Evolutionary conservation across 129 eudicot genomes (phyloP).

Genomic region (Tanacetum coccineum): DNA sequence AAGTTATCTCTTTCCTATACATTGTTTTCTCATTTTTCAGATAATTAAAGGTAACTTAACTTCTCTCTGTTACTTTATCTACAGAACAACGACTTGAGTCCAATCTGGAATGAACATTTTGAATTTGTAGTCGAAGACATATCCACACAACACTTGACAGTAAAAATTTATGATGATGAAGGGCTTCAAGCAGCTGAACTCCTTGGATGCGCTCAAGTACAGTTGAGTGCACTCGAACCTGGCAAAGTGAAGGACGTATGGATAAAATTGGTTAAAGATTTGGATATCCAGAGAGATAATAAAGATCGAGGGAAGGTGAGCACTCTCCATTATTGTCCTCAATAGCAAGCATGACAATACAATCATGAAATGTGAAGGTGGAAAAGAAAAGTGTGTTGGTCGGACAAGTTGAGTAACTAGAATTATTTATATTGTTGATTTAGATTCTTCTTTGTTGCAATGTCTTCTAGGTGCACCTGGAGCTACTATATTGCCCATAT

Average conservation of each 20-base stretch:
- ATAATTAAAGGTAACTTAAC: neutral
- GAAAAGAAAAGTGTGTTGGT: neutral
- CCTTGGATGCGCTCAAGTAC: constrained; percentile 84
- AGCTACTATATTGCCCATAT: constrained; percentile 72
- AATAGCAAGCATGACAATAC: constrained; percentile 3
- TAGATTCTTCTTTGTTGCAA: neutral
- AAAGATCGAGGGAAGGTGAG: constrained; percentile 91
- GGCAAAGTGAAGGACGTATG: constrained; percentile 95
- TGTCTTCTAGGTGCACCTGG: constrained; percentile 78
- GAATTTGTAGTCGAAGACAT: constrained; percentile 85
- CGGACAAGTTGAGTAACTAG: neutral
- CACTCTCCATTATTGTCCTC: constrained; percentile 6
- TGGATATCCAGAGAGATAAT: constrained; percentile 85
- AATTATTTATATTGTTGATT: neutral
- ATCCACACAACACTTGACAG: constrained; percentile 82
- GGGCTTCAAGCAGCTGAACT: constrained; percentile 89
- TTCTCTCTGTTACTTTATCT: neutral
- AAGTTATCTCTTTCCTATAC: constrained; percentile 28
- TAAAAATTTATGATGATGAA: constrained; percentile 81
- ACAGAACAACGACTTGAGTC: constrained; percentile 89
- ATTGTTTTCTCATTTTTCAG: neutral
- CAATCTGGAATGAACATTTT: constrained; percentile 96
- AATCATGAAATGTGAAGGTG: neutral
- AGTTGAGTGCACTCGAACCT: constrained; percentile 65
- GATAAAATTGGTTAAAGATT: constrained; percentile 90